Percentiles rank a stretch among this genome's conserved stretches.
Conservation (phyloP, 768 basidiomycete genomes). For the Leccinellum luteum region DNA sequence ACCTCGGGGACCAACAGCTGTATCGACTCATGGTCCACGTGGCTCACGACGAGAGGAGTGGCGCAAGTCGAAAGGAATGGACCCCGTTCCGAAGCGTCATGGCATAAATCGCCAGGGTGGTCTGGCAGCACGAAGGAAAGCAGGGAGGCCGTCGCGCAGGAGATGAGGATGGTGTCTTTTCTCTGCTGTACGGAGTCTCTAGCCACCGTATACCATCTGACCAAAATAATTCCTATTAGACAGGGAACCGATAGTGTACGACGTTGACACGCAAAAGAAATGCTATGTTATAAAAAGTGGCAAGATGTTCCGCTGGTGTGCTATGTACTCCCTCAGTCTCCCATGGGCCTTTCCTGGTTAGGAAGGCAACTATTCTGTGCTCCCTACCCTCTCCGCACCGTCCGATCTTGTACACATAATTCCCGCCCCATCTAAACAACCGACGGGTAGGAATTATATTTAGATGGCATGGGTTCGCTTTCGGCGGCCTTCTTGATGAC, state of each 20-base stretch:
- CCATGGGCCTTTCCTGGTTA: background rate
- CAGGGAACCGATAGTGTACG: slow-evolving; percentile 2
- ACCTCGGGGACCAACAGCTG: slow-evolving; percentile 31
- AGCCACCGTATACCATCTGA: background rate
- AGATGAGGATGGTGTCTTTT: slow-evolving; percentile 40
- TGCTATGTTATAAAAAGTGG: background rate
- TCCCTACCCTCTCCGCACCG: too few species aligned
- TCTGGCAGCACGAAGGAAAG: slow-evolving; percentile 57
- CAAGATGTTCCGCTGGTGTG: background rate
- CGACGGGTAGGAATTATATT: background rate
- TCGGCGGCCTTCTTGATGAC: slow-evolving; percentile 6
- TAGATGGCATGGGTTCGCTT: background rate
- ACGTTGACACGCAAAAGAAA: background rate
- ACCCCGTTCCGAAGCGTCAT: slow-evolving; percentile 44
- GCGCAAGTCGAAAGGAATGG: slow-evolving; percentile 76
- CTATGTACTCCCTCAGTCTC: background rate
- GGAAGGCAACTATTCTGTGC: background rate
- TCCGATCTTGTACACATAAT: background rate
- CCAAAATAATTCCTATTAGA: background rate
- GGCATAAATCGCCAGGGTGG: slow-evolving; percentile 70
- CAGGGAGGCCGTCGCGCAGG: slow-evolving; percentile 70
- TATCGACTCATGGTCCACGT: slow-evolving; percentile 84
- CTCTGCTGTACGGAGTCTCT: background rate
- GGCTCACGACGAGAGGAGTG: slow-evolving; percentile 77
- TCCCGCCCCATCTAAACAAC: slow-evolving; percentile 7